Base-by-base conservation (phyloP, 768 basidiomycete genomes). In the Saitozyma podzolica region DNA sequence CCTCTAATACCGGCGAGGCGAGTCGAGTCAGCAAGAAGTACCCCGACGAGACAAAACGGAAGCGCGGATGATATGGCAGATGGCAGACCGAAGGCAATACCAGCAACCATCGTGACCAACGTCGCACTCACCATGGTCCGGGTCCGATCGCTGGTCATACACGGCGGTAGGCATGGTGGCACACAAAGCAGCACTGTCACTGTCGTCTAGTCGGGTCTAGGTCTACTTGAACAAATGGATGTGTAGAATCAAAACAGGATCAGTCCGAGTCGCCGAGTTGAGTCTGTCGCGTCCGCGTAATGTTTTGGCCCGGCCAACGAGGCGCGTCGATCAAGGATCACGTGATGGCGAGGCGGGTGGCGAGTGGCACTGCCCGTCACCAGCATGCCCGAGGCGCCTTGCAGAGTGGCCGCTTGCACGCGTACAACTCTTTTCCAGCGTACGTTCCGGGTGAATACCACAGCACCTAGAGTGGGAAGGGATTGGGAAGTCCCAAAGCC, bases 1-100 rank as follows among this genome's bases (percentile, higher is more conserved):
- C 95, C 70, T 96, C 92, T 75, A 59, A 50, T n/a, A 9, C 13
- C 45, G 40, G 37, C n/a, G 8, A 62, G 20, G 2, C 20, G 8
- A 10, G 10, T n/a, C 50, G n/a, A 29, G 58, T 56, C 60, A 61
- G 43, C 20, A 14, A 39, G 6, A 20, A 43, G 43, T 54, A 29
- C 29, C 29, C 29, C 29, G 52, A 29, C 8, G 52, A 14, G 29
- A 47, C 8, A 43, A 9, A 14, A n/a, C 42, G 17, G 48, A 40
- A 7, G 49, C 9, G 29, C 47, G 39, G n/a, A n/a, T n/a, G 29
- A 5, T 29, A 29, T 29, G 29, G 29, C 29, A 29, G 5, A 29
- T 29, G 50, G 17, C 17, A 52, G 50, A 8, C 3, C 13, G 47
- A 48, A 6, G 47, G 17, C 10, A 29, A 5, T 29, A 29, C 29